Percentiles rank a stretch among this genome's conserved stretches.
Conservation (phyloP, 139 green algal species). For the Micractinium sp. region DNA sequence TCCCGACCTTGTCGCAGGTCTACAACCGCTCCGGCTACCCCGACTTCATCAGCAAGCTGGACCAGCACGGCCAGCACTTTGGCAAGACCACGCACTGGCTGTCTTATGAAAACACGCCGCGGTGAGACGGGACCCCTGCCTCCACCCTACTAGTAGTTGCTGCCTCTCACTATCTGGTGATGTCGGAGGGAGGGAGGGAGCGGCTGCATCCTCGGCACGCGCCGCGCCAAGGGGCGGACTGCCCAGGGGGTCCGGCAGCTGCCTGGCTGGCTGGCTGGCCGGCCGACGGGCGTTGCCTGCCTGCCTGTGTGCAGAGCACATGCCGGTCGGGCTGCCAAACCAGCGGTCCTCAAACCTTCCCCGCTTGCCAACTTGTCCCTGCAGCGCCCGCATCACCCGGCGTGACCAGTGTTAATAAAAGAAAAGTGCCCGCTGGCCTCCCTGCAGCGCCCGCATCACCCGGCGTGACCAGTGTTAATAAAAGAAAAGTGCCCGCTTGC, state of each 20-base stretch:
- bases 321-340: too few species aligned
- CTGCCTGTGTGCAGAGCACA: too few species aligned
- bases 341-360: too few species aligned
- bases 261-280: too few species aligned
- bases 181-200: too few species aligned
- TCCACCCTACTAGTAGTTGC: background rate
- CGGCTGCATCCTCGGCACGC: too few species aligned
- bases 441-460: background rate
- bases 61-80: conserved; percentile 56
- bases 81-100: conserved; percentile 54
- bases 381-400: background rate
- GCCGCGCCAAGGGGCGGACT: too few species aligned
- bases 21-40: conserved; percentile 69
- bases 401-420: background rate
- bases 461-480: background rate
- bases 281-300: too few species aligned
- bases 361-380: background rate
- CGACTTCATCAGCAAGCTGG: conserved; percentile 36
- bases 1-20: conserved; percentile 36
- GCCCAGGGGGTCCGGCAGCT: too few species aligned
- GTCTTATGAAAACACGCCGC: conserved; percentile 61
- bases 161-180: too few species aligned
- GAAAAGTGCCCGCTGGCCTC: too few species aligned
- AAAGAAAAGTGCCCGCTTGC: background rate
- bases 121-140: background rate